Percentiles rank a stretch among this genome's conserved stretches.
Conservation (phyloP, 306 rosid genomes). For the Vicia sativa region DNA sequence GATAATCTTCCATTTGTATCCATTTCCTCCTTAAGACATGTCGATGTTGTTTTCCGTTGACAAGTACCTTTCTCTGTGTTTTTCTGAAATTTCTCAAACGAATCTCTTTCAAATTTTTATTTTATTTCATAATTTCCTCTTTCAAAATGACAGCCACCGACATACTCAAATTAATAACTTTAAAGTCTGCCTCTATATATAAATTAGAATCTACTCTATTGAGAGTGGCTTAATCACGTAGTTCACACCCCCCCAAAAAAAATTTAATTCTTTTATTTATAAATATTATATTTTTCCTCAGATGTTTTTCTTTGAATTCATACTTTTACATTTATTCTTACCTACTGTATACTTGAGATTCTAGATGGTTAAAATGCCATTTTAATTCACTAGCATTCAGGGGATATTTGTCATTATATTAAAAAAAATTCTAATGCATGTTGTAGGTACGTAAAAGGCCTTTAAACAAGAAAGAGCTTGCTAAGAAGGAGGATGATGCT, state of each 20-base stretch:
- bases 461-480: conserved; percentile 92
- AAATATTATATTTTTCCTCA: neutral
- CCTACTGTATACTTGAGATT: neutral
- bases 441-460: conserved; percentile 97
- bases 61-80: neutral
- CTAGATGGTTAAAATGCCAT: conserved; percentile 1
- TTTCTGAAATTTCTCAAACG: neutral
- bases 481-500: conserved; percentile 95
- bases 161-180: neutral
- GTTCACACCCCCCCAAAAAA: too few relatives aligned
- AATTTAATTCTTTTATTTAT: too few relatives aligned
- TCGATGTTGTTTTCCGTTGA: neutral
- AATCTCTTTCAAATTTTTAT: neutral
- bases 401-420: conserved; percentile 33
- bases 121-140: neutral
- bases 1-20: neutral
- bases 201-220: conserved; percentile 1
- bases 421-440: conserved; percentile 27
- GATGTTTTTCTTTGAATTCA: neutral
- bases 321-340: neutral
- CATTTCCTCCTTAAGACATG: neutral
- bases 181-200: neutral
- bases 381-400: conserved; percentile 20
- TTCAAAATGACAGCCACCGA: neutral
- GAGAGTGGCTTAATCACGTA: neutral